A percentile compares a stretch with the other conserved stretches of the same genome.
phyloP scores from a whole-genome alignment of 495 filamentous ascomycete species.

The Friedmanniomyces endolithicus region DNA sequence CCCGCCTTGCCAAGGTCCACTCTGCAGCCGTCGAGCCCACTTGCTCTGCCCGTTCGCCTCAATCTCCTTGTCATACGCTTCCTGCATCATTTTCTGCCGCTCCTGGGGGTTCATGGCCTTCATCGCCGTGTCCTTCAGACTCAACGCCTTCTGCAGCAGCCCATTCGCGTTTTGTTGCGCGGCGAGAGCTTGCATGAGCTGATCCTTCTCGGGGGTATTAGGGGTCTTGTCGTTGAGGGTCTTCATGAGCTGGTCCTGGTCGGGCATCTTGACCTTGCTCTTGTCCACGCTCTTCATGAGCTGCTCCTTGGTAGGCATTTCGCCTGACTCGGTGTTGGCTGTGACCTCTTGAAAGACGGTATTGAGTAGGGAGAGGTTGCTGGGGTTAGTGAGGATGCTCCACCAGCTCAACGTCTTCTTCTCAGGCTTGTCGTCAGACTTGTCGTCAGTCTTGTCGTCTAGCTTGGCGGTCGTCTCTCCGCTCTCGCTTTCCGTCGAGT shows the following conservation, averaged over 20 bases:
- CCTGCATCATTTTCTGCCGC: conserved; percentile 13
- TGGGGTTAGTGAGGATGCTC: neutral
- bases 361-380: neutral
- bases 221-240: neutral
- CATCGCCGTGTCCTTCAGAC: conserved; percentile 10
- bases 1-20: conserved; percentile 19
- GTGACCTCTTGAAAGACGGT: neutral
- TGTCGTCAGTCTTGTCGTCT: neutral
- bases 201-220: conserved; percentile 4
- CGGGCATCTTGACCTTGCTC: neutral
- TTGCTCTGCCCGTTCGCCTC: conserved; percentile 17
- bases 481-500: neutral
- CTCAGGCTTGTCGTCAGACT: neutral
- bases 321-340: neutral
- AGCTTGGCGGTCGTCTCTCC: neutral
- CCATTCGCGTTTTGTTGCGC: conserved; percentile 10
- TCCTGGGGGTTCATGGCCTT: conserved; percentile 13
- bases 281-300: conserved; percentile 3
- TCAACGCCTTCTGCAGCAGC: conserved; percentile 4
- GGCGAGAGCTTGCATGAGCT: conserved; percentile 8
- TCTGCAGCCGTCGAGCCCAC: conserved; percentile 9
- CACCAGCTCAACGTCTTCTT: conserved; percentile 1
- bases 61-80: conserved; percentile 17
- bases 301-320: conserved; percentile 1
- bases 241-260: neutral